Conservation (phyloP, 768 basidiomycete genomes). For the Mrakia frigida region DNA sequence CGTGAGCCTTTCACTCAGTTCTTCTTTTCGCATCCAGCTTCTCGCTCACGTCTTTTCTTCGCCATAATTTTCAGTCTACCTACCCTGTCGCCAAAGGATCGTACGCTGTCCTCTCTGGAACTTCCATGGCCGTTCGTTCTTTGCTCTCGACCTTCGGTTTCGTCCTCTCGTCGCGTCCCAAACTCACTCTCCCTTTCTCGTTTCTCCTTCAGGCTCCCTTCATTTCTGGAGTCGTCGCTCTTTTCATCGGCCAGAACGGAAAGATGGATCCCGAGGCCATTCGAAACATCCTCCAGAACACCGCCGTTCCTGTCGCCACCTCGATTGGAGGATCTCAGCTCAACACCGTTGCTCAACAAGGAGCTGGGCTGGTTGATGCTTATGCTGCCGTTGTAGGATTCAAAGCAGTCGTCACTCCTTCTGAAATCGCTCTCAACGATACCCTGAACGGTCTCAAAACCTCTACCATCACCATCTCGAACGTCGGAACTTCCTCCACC, state of each 20-base stretch:
- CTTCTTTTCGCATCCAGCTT: not conserved
- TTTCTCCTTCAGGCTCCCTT: conserved; percentile 33
- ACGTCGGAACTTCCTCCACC: conserved; percentile 47
- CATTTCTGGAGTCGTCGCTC: conserved; percentile 41
- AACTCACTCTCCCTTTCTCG: not conserved
- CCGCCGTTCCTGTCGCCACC: conserved; percentile 36
- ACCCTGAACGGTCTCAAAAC: conserved; percentile 51
- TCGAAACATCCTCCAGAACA: conserved; percentile 37
- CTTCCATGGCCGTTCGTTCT: conserved; percentile 27
- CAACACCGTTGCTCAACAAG: conserved; percentile 40
- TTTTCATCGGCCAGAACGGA: conserved; percentile 41
- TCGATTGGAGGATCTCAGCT: conserved; percentile 36
- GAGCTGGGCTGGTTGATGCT: conserved; percentile 50
- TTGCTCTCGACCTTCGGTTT: not conserved
- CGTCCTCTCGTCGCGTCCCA: not conserved
- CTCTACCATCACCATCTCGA: conserved; percentile 46
- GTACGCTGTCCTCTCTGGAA: conserved; percentile 32
- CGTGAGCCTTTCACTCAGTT: not conserved
- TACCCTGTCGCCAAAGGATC: conserved; percentile 43
- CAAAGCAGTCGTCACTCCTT: conserved; percentile 54
- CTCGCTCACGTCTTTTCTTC: not conserved
- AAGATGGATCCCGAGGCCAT: conserved; percentile 35
- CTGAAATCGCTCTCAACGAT: conserved; percentile 61
- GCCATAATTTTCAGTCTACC: conserved; percentile 42
- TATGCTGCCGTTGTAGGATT: conserved; percentile 54